Conservation (phyloP, 179 eudicot species). For the Pouteria campechiana region DNA sequence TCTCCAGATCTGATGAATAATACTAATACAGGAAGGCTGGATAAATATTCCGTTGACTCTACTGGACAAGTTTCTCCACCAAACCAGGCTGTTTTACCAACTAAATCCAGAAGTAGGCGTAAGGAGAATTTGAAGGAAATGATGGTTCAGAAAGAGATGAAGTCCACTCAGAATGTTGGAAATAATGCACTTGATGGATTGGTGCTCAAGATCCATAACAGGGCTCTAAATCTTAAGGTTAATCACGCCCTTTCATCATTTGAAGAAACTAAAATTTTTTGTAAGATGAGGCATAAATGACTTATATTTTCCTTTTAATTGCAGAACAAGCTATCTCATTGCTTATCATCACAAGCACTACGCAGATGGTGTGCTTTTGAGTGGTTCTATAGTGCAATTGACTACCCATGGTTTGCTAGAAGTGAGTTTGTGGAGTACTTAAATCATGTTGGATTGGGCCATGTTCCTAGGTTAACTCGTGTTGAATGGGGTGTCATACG, state of each 20-base stretch:
- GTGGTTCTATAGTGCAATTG: conserved; percentile 98
- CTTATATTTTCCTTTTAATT: conserved; percentile 11
- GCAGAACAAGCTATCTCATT: conserved; percentile 53
- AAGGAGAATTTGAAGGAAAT: conserved; percentile 39
- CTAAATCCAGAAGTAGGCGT: conserved; percentile 66
- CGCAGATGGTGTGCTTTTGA: conserved; percentile 86
- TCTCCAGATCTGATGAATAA: conserved; percentile 42
- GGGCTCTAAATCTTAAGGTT: conserved; percentile 43
- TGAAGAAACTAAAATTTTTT: neutral
- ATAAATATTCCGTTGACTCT: conserved; percentile 58
- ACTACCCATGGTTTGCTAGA: conserved; percentile 99
- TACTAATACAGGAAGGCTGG: conserved; percentile 60
- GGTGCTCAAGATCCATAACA: conserved; percentile 19
- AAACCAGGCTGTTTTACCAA: conserved; percentile 29
- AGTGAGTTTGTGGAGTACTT: conserved; percentile 97
- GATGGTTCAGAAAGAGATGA: conserved; percentile 22
- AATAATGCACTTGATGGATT: conserved; percentile 24
- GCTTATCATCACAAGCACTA: conserved; percentile 43
- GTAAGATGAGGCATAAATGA: neutral
- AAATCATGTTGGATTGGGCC: conserved; percentile 94
- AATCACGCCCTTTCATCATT: neutral
- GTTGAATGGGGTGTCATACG: conserved; percentile 99
- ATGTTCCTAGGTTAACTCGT: conserved; percentile 94
- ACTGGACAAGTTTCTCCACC: conserved; percentile 30
- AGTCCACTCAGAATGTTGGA: conserved; percentile 24